A percentile compares a stretch with the other conserved stretches of the same genome.
These are phyloP conservation scores for Linderniella brevidens DNA, from an alignment of 257 asterid species.

Conservation along the genomic window DNA sequence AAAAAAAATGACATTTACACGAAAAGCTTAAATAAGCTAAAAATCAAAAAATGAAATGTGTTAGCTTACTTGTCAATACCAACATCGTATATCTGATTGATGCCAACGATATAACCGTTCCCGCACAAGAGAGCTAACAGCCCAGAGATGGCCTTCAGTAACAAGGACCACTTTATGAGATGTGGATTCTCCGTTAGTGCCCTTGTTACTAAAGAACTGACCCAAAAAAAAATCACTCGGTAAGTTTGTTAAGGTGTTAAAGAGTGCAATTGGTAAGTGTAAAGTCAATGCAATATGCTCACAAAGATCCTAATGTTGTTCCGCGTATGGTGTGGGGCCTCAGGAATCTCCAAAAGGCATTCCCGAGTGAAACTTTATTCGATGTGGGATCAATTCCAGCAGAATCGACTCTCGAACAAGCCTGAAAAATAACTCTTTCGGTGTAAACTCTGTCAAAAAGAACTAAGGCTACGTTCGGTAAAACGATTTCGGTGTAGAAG, in stretches of 20 bases:
- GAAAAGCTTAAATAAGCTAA: not conserved
- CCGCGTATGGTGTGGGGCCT: constrained; percentile 99
- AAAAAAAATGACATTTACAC: not conserved
- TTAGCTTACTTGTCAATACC: constrained; percentile 91
- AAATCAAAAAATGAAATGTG: not conserved
- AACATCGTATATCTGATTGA: constrained; percentile 93
- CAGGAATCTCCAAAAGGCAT: constrained; percentile 94
- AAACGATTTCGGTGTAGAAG: too few relatives aligned
- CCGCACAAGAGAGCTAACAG: constrained; percentile 91
- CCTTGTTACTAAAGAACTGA: constrained; percentile 78
- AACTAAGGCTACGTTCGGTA: too few relatives aligned
- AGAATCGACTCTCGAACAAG: constrained; percentile 70
- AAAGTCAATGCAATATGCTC: constrained; percentile 18
- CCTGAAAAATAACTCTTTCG: constrained; percentile 22
- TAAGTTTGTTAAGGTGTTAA: too few relatives aligned
- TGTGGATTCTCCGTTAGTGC: constrained; percentile 88
- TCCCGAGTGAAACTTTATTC: constrained; percentile 47
- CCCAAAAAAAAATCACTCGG: constrained; percentile 8
- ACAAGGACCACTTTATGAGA: constrained; percentile 80
- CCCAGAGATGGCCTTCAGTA: constrained; percentile 71
- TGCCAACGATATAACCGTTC: constrained; percentile 91
- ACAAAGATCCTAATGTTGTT: constrained; percentile 84
- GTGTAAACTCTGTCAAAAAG: too few relatives aligned
- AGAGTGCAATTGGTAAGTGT: too few relatives aligned
- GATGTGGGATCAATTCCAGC: constrained; percentile 51